These are phyloP conservation scores for Melanopsichium pennsylvanicum DNA, from an alignment of 1,284 basidiomycete genomes.

Conservation along the genomic window DNA sequence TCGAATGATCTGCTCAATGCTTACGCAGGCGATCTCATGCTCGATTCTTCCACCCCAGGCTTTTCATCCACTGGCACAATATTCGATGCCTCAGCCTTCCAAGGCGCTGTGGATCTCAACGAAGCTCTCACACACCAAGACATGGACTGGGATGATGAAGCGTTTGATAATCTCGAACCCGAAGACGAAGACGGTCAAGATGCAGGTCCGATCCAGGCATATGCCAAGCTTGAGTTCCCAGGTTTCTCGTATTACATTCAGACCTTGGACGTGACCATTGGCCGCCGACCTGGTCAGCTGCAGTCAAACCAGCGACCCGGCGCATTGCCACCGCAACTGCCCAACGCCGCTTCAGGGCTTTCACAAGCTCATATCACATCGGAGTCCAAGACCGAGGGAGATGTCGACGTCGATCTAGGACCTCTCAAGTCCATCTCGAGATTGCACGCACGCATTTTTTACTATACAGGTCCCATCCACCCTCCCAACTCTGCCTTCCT, in stretches of 20 bases:
- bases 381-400: slow-evolving; percentile 44
- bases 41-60: slow-evolving; percentile 10
- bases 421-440: slow-evolving; percentile 95
- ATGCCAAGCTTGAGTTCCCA: slow-evolving; percentile 90
- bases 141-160: slow-evolving; percentile 44
- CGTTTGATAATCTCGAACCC: slow-evolving; percentile 28
- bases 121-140: slow-evolving; percentile 36
- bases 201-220: slow-evolving; percentile 75
- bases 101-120: slow-evolving; percentile 44
- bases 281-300: slow-evolving; percentile 69
- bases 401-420: slow-evolving; percentile 88
- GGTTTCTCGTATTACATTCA: slow-evolving; percentile 87
- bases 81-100: slow-evolving; percentile 17
- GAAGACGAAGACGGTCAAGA: slow-evolving; percentile 43
- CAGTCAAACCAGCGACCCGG: slow-evolving; percentile 30
- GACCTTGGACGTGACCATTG: slow-evolving; percentile 77
- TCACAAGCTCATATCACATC: slow-evolving; percentile 51
- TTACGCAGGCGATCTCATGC: slow-evolving; percentile 15
- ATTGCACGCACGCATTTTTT: slow-evolving; percentile 90
- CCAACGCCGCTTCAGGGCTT: slow-evolving; percentile 40
- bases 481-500: slow-evolving; percentile 26
- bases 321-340: slow-evolving; percentile 30
- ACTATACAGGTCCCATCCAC: slow-evolving; percentile 51
- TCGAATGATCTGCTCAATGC: slow-evolving; percentile 23
- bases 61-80: not conserved